Conservation (phyloP, 2,329 filamentous ascomycete genomes). For the Diaporthe ilicicola region DNA sequence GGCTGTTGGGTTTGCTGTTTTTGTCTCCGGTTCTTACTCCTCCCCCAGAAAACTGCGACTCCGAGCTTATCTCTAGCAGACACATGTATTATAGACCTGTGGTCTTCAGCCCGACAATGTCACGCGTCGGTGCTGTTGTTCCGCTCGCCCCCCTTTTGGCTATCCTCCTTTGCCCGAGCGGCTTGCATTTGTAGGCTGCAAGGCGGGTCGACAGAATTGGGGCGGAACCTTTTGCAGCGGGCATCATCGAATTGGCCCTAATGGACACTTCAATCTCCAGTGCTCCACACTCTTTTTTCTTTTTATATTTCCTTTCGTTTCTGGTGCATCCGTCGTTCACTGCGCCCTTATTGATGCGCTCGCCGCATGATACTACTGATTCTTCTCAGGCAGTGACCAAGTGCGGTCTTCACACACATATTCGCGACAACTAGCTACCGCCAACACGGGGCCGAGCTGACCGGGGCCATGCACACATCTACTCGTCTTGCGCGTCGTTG, state of each 20-base stretch:
- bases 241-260: constrained; percentile 19
- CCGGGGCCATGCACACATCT: background rate
- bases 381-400: constrained; percentile 6
- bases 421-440: background rate
- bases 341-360: background rate
- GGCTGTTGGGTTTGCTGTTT: constrained; percentile 3
- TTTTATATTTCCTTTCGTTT: background rate
- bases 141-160: constrained; percentile 4
- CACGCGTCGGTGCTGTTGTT: constrained; percentile 14
- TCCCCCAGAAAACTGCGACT: constrained; percentile 24
- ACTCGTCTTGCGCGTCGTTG: background rate
- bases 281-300: background rate
- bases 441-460: background rate
- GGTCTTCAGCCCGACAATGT: constrained; percentile 24
- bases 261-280: constrained; percentile 28
- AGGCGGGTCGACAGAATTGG: background rate
- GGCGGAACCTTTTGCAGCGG: constrained; percentile 17
- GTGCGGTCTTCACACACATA: background rate
- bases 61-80: constrained; percentile 34
- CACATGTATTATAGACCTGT: constrained; percentile 32
- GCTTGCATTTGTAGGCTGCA: constrained; percentile 14
- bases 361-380: constrained; percentile 26
- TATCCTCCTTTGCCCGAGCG: background rate
- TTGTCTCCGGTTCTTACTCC: constrained; percentile 19
- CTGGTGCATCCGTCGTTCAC: background rate